Evolutionary conservation across 2,329 filamentous ascomycete genomes (phyloP).

Genomic region (Leptographium procerum): DNA sequence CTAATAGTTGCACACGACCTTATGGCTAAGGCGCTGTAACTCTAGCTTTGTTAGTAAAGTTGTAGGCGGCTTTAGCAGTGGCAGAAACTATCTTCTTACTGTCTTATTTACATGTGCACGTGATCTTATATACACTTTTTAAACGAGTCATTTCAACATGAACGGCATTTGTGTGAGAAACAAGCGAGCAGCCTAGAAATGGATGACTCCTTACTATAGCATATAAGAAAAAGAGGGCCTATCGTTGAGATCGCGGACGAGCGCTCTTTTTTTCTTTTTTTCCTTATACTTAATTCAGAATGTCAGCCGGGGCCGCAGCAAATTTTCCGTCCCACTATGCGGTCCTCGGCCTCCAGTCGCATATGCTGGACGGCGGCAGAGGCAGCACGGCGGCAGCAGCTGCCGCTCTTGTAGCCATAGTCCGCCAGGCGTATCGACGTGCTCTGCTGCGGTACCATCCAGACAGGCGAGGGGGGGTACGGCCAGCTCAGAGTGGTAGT

Average conservation of each 20-base stretch:
- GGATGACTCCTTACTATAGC: not conserved
- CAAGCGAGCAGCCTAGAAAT: not conserved
- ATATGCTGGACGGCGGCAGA: not conserved
- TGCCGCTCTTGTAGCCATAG: constrained; percentile 26
- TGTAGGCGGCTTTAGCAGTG: no score
- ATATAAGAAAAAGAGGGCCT: not conserved
- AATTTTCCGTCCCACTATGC: not conserved
- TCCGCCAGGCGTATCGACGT: constrained; percentile 53
- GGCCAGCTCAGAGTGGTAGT: not conserved
- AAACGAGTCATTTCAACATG: not conserved
- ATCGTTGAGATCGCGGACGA: not conserved
- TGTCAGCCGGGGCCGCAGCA: not conserved
- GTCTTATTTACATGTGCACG: not conserved
- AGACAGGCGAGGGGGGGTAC: constrained; percentile 33
- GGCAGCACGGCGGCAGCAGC: constrained; percentile 9
- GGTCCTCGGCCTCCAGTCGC: constrained; percentile 6
- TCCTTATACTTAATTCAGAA: not conserved
- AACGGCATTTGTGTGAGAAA: not conserved
- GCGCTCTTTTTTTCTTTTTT: not conserved
- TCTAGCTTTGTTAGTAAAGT: no score
- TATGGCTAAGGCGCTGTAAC: no score
- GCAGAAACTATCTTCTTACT: no score
- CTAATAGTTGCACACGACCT: no score
- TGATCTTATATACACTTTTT: not conserved
- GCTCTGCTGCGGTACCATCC: constrained; percentile 56